Base-by-base conservation (phyloP, 2,329 filamentous ascomycete genomes). In the Talaromyces sp. region DNA sequence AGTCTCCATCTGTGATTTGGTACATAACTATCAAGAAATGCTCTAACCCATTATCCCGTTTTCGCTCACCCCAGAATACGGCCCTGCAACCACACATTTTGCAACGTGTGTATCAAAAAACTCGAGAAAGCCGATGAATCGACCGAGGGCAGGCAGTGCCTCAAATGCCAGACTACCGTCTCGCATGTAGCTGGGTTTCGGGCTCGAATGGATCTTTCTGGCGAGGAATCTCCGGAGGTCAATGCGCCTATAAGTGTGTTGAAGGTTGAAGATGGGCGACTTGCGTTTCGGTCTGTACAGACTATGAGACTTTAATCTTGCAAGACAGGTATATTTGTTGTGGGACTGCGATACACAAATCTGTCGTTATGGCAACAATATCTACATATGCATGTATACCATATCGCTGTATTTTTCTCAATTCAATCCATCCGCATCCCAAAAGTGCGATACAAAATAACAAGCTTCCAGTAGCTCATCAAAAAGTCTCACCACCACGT, bases 401-500 rank as follows among this genome's bases (percentile, higher is more conserved):
- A 11, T 43, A 9, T 15, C 43, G 25, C 8, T 50, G 1, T 17
- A 49, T 37, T 13, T 19, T 22, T 1, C 7, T 1, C 10, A 13
- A 22, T 47, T 10, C 19, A 47, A 47, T 47, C 11, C 13, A 5
- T 13, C 22, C 11, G 43, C 22, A 25, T 25, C 19, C 43, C 11
- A 47, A 47, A 25, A 8, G 27, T 31, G 27, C 27, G 27, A 31
- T 31, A 31, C 6, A 31, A 5, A 31, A 7, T 7, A 6, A 27
- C 27, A 7, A 31, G 6, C 1, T 7, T 7, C 27, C 27, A 31
- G 27, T 31, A 31, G 35, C 9, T 0, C 22, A 7, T 49, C 22
- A 15, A 49, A 9, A 15, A 15, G 31, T 35, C 22, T 27, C 47
- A 66, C 64, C 64, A 66, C 64, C 64, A 66, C 3, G 64, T 62